Evolutionary conservation across 768 basidiomycete species (phyloP).

Genomic region (Phaeotremella fagi): DNA sequence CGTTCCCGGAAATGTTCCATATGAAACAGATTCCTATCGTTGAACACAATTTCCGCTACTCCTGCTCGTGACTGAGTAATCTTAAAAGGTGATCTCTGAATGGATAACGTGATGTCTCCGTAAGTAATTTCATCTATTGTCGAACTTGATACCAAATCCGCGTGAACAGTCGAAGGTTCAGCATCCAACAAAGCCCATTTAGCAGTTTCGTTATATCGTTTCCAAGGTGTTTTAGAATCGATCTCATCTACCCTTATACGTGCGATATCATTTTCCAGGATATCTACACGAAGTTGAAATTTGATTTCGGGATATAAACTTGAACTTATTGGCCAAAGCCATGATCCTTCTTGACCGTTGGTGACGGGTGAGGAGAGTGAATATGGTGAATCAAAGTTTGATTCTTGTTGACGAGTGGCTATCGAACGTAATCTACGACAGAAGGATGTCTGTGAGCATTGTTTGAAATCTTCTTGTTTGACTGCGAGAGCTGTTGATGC

Average conservation of each 20-base stretch:
- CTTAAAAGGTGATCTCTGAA: constrained; percentile 70
- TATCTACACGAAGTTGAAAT: constrained; percentile 73
- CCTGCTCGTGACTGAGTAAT: constrained; percentile 68
- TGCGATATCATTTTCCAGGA: constrained; percentile 70
- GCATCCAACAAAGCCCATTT: constrained; percentile 74
- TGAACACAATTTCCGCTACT: constrained; percentile 78
- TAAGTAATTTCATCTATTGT: constrained; percentile 57
- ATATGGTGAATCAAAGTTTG: constrained; percentile 80
- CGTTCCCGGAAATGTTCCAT: constrained; percentile 90
- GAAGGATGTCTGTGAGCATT: constrained; percentile 88
- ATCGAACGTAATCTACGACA: constrained; percentile 87
- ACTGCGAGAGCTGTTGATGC: constrained; percentile 39
- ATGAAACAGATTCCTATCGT: constrained; percentile 82
- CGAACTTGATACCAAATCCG: constrained; percentile 9
- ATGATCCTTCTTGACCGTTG: constrained; percentile 45
- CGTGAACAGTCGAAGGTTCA: constrained; percentile 57
- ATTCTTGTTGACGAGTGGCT: constrained; percentile 64
- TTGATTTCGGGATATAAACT: constrained; percentile 76
- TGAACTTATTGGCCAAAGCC: constrained; percentile 73
- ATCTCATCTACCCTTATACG: constrained; percentile 92
- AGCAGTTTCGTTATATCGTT: constrained; percentile 86
- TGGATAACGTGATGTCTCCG: constrained; percentile 60
- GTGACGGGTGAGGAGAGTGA: constrained; percentile 53
- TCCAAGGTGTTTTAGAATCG: constrained; percentile 58
- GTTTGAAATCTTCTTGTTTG: constrained; percentile 80